A percentile compares a stretch with the other conserved stretches of the same genome.
These are phyloP conservation scores for Infundibulicybe gibba DNA, from an alignment of 768 basidiomycete species.

Conservation along the genomic window DNA sequence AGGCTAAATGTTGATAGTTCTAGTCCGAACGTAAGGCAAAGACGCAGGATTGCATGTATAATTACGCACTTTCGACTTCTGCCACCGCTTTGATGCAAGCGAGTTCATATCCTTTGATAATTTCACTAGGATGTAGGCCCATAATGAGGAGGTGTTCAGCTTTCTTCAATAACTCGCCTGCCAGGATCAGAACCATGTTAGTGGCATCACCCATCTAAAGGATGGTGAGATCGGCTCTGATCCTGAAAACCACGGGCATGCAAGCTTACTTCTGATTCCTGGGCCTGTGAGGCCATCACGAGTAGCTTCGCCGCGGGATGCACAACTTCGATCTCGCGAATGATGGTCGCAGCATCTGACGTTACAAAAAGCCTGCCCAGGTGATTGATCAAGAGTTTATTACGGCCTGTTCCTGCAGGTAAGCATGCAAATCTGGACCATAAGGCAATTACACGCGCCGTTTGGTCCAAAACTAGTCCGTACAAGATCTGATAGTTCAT, in stretches of 20 bases:
- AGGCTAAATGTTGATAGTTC: slow-evolving; percentile 69
- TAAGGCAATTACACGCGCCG: slow-evolving; percentile 48
- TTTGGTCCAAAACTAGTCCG: slow-evolving; percentile 96
- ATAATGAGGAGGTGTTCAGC: slow-evolving; percentile 90
- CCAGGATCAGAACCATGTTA: slow-evolving; percentile 92
- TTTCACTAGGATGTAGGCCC: slow-evolving; percentile 96
- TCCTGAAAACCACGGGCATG: neutral
- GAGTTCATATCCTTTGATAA: slow-evolving; percentile 93
- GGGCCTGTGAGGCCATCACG: slow-evolving; percentile 98
- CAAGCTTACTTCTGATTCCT: slow-evolving; percentile 80
- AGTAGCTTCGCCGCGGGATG: slow-evolving; percentile 98
- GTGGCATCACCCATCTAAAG: slow-evolving; percentile 94
- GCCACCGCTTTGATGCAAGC: slow-evolving; percentile 79
- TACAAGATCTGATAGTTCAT: slow-evolving; percentile 91
- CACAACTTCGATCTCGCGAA: slow-evolving; percentile 96
- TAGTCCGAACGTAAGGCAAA: slow-evolving; percentile 24
- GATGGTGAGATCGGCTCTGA: neutral
- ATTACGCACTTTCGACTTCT: slow-evolving; percentile 83
- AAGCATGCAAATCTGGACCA: neutral
- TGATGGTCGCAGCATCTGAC: slow-evolving; percentile 98
- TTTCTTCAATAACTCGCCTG: slow-evolving; percentile 91
- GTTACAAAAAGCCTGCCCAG: slow-evolving; percentile 95
- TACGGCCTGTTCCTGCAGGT: slow-evolving; percentile 58
- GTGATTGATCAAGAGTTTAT: slow-evolving; percentile 98
- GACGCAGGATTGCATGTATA: slow-evolving; percentile 1